Evolutionary conservation across 1,284 basidiomycete genomes (phyloP), one percentile per base, ranked within the genome.

Genomic region (Trametes versicolor): DNA sequence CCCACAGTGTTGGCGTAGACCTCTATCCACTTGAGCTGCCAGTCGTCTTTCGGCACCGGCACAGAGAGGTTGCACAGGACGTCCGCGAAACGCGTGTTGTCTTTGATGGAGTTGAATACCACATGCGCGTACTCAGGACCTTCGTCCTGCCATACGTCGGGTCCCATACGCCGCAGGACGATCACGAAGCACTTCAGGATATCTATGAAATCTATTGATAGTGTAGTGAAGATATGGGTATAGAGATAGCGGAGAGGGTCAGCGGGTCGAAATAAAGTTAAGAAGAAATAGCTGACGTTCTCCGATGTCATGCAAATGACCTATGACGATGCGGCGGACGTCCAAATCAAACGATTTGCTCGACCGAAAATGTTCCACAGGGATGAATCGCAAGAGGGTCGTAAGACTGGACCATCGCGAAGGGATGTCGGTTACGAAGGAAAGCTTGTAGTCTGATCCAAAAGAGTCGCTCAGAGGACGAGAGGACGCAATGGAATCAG

Each of bases 51-150:
- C 21, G 69, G 62, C 6, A 62, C 58, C 10, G 60, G 66, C 0
- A 60, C 47, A 19, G 65, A 55, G 4, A 78, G 79, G 53, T 82
- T 79, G 56, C 65, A 63, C 7, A 94, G 72, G 27, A 88, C 74
- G 21, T 82, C 75, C 43, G 82, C 75, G 72, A 89, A 93, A 1
- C 85, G 83, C 0, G 83, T 74, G 73, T 95, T 96, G 71, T 93
- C 89, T 75, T 91, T 93, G 72, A 96, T 85, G n/a, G 90, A 85
- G 69, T 92, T 92, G 71, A 96, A 91, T 1, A 94, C 83, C 45
- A 91, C 83, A 67, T 89, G 85, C 1, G 94, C 90, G 73, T 87
- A 92, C 70, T 91, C 88, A 21, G 83, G 77, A 1, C 81, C 80
- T 73, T 94, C 90, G 43, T 83, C 87, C 23, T 78, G 73, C 95